phyloP scores from a whole-genome alignment of 2,329 filamentous ascomycete genomes.

The Dactylonectria estremocensis region DNA sequence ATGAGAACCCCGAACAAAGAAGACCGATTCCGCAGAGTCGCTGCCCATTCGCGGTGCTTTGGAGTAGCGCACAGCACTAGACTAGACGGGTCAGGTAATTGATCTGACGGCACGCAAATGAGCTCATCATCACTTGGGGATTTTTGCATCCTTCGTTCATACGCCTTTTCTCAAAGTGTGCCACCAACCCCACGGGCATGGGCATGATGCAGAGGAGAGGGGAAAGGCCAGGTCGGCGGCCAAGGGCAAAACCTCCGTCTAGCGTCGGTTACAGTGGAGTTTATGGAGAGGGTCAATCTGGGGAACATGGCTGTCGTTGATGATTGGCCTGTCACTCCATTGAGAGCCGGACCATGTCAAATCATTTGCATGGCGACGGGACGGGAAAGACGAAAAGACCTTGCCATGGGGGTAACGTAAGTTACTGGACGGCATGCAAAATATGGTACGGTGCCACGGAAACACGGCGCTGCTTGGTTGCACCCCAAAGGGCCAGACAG shows the following conservation, averaged over 20 bases:
- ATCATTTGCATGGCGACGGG: conserved; percentile 6
- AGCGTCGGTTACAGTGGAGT: conserved; percentile 3
- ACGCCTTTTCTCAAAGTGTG: conserved; percentile 4
- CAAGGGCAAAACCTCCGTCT: conserved; percentile 10
- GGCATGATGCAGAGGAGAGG: conserved; percentile 23
- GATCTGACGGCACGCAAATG: conserved; percentile 11
- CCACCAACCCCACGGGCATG: conserved; percentile 16
- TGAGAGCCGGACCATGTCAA: conserved; percentile 23
- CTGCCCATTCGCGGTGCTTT: not conserved
- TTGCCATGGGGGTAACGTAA: not conserved
- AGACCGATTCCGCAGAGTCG: not conserved
- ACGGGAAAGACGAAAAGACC: not conserved
- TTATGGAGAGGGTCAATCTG: conserved; percentile 23
- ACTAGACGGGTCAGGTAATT: conserved; percentile 14
- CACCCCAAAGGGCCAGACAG: not conserved
- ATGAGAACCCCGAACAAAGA: conserved; percentile 8
- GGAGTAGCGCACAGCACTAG: conserved; percentile 6
- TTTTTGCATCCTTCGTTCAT: conserved; percentile 20
- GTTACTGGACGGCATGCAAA: not conserved
- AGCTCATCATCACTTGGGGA: conserved; percentile 1
- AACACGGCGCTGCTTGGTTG: not conserved
- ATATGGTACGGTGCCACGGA: not conserved
- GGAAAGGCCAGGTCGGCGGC: conserved; percentile 2
- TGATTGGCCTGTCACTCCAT: conserved; percentile 19
- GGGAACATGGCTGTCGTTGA: conserved; percentile 11